Conservation (phyloP, 495 filamentous ascomycete species). For the Podospora tetraspora region DNA sequence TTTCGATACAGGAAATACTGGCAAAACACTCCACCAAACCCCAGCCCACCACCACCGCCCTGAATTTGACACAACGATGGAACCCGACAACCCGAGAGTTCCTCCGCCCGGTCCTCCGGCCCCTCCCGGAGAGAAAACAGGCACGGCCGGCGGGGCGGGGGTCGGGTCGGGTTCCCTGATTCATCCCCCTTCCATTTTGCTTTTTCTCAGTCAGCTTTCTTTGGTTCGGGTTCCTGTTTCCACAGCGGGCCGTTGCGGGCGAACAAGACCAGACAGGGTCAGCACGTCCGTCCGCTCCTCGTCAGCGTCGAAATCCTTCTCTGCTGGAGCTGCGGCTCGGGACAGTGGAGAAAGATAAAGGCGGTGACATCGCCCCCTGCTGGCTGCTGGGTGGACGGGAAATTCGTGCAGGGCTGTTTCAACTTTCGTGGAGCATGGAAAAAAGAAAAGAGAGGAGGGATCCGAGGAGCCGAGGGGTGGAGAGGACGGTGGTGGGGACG, state of each 20-base stretch:
- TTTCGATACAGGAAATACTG: too few species aligned
- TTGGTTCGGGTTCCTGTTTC: neutral
- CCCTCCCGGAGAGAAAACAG: neutral
- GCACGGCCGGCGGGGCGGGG: neutral
- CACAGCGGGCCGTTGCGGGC: conserved; percentile 1
- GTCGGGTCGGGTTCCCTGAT: neutral
- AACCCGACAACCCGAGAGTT: neutral
- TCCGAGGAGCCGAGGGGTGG: neutral
- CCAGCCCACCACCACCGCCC: neutral
- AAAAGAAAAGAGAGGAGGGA: neutral
- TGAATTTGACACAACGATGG: too few species aligned
- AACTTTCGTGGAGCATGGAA: neutral
- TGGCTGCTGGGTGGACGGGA: too few species aligned
- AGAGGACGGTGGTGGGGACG: neutral
- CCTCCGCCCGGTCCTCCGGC: neutral
- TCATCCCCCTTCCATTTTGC: neutral
- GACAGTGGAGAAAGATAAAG: neutral
- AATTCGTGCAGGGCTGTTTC: neutral
- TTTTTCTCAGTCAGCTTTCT: neutral
- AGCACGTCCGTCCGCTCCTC: neutral
- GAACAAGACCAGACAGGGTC: neutral
- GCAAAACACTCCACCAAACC: neutral
- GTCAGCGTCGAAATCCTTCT: neutral
- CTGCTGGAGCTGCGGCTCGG: neutral
- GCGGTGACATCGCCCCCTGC: neutral